Percentiles rank a stretch among this genome's conserved stretches.
Conservation (phyloP, 768 basidiomycete species). For the Cyclocybe aegerita region DNA sequence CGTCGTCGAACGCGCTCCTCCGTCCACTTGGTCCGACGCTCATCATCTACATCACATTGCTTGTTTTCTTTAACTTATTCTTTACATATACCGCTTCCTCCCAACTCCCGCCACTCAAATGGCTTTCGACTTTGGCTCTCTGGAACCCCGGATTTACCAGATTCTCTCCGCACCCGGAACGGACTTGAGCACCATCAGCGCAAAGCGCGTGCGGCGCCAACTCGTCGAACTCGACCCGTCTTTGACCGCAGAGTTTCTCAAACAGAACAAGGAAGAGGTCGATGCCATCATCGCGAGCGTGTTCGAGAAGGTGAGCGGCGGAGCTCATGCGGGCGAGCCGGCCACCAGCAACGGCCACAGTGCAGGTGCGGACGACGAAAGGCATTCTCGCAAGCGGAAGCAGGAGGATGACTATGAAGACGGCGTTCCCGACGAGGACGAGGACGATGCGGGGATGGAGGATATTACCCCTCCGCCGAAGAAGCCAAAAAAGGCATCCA, state of each 20-base stretch:
- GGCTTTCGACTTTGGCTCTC: conserved; percentile 50
- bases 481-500: conserved; percentile 50
- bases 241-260: conserved; percentile 60
- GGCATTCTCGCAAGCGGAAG: conserved; percentile 36
- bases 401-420: conserved; percentile 31
- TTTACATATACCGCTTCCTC: conserved; percentile 18
- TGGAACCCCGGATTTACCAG: conserved; percentile 61
- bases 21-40: background rate
- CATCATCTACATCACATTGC: background rate
- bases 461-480: conserved; percentile 37
- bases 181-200: conserved; percentile 79
- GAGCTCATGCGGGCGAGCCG: conserved; percentile 24
- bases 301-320: conserved; percentile 57
- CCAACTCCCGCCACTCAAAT: conserved; percentile 27
- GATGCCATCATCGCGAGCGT: conserved; percentile 67
- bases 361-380: conserved; percentile 21
- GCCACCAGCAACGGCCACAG: conserved; percentile 28
- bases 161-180: conserved; percentile 78
- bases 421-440: conserved; percentile 24
- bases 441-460: conserved; percentile 26
- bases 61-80: conserved; percentile 20
- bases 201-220: conserved; percentile 84
- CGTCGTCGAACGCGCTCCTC: conserved; percentile 5
- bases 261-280: conserved; percentile 65
- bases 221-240: conserved; percentile 52